Base-by-base conservation (phyloP, 2,329 filamentous ascomycete species). In the Alternaria brassicicola region DNA sequence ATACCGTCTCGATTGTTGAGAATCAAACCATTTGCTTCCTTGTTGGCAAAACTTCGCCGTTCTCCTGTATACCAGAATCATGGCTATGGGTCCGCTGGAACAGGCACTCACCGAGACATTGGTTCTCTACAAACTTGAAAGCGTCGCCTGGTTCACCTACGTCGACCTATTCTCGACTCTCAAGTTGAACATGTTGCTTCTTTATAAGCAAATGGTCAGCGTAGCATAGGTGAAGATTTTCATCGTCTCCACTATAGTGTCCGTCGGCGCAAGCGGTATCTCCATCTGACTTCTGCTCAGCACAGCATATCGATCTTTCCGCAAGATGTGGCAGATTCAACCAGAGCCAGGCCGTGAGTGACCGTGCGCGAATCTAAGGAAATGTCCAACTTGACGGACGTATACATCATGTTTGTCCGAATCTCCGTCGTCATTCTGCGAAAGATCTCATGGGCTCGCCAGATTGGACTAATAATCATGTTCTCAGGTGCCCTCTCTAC, bases 121-220 rank as follows among this genome's bases (percentile, higher is more conserved):
- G 78, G 62, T 69, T 45, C 68, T 79, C n/a, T 79, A 74, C 55
- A 49, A 62, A 4, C 43, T 78, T 4, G 78, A 76, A 1, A 70
- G 65, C 17, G 13, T 69, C 0, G 68, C 73, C 1, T 80, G 76
- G 33, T 64, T 65, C 10, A 69, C 68, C 2, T 80, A 80, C 10
- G 66, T 73, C 10, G 58, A 72, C 12, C 71, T 79, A 26, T 65
- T 80, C 4, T 80, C 78, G 78, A 73, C 66, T 0, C 63, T 80
- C 51, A 80, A 79, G 55, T 65, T 80, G 30, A 78, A 78, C 63
- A 79, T 80, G 76, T 51, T 79, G 17, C 79, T 76, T 56, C 74
- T 80, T 15, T 80, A 78, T 52, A 65, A 67, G 13, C 76, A 78
- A 1, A 64, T 80, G 6, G 74, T 79, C 4, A 68, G 64, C 4